Base-by-base conservation (phyloP, 2,329 filamentous ascomycete species). In the Exophiala bonariae region DNA sequence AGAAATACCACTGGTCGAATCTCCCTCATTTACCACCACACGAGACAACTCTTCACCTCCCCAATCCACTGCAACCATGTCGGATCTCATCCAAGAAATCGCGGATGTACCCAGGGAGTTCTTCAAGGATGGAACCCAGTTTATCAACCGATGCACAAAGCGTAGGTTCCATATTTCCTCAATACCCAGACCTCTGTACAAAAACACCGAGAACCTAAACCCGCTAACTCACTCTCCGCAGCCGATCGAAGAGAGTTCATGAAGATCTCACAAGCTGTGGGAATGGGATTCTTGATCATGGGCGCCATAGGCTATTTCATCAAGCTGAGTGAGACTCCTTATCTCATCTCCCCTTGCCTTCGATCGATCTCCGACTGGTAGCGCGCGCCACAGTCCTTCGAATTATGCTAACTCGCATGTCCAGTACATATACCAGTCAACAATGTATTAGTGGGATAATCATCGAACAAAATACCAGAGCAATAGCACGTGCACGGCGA, bases 241-340 rank as follows among this genome's bases (percentile, higher is more conserved):
- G 77, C 78, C 61, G 78, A 81, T 65, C 75, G 75, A 64, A 72
- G 77, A 59, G 78, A 81, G 64, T 81, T 81, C 63, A 71, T 81
- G 60, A 80, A 80, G 65, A 81, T 81, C 63, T 77, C 74, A 56
- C 78, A 81, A 66, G 78, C 77, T 43, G 78, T 81, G 41, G 78
- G 77, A 56, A 77, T 80, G 62, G 78, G 78, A 2, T 81, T 81
- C 65, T 63, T 81, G 44, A 76, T 81, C 52, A 81, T 81, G 78
- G 76, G 76, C 55, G 73, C 76, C 40, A 81, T 80, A 58, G 78
- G 78, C 50, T 81, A 81, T 65, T 71, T 81, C 46, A 77, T 81
- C 56, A 81, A 81, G 69, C 66, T 81, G 65, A 80, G 78, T 80
- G 61, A 55, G 75, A 68, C 18, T 14, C 35, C n/a, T n/a, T n/a